A percentile compares a stretch with the other conserved stretches of the same genome.
Conservation (phyloP, 352 stramenopile species). For the Saprolegnia parasitica region DNA sequence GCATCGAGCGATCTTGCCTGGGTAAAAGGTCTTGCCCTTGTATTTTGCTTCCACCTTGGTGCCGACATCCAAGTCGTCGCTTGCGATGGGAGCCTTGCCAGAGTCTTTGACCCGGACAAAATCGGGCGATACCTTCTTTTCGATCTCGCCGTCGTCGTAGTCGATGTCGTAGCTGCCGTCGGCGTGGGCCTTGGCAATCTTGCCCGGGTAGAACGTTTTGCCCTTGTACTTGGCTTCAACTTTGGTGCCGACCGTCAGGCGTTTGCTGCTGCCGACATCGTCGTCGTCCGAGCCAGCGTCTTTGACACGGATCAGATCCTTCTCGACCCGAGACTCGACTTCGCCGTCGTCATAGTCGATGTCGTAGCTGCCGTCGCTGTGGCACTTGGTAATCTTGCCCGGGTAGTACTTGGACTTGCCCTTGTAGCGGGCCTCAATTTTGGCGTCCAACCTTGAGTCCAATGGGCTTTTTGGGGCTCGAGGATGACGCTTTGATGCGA, state of each 20-base stretch:
- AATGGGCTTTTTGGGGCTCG: conserved; percentile 19
- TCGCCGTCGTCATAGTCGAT: conserved; percentile 41
- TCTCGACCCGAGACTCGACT: conserved; percentile 29
- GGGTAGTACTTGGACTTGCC: conserved; percentile 66
- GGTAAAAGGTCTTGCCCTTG: conserved; percentile 36
- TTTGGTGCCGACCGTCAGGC: conserved; percentile 30
- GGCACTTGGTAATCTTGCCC: conserved; percentile 51
- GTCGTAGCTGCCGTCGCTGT: conserved; percentile 38
- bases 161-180: conserved; percentile 45
- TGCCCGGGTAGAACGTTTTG: conserved; percentile 35
- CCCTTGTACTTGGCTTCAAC: conserved; percentile 39
- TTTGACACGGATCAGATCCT: conserved; percentile 33
- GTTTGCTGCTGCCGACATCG: no score
- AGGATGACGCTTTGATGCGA: conserved; percentile 4
- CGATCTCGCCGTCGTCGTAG: conserved; percentile 50
- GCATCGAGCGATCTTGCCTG: conserved; percentile 35
- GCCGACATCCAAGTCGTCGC: conserved; percentile 7
- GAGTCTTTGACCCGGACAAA: conserved; percentile 24
- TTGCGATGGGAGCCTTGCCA: neutral
- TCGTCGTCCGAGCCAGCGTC: conserved; percentile 29
- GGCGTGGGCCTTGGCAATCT: conserved; percentile 33
- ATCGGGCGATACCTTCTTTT: conserved; percentile 31
- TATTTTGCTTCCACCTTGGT: conserved; percentile 38
- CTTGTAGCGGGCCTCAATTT: conserved; percentile 59
- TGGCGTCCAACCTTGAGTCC: conserved; percentile 43